Evolutionary conservation across 495 filamentous ascomycete species (phyloP), one percentile per base, ranked within the genome.

Genomic region (Collariella sp.): DNA sequence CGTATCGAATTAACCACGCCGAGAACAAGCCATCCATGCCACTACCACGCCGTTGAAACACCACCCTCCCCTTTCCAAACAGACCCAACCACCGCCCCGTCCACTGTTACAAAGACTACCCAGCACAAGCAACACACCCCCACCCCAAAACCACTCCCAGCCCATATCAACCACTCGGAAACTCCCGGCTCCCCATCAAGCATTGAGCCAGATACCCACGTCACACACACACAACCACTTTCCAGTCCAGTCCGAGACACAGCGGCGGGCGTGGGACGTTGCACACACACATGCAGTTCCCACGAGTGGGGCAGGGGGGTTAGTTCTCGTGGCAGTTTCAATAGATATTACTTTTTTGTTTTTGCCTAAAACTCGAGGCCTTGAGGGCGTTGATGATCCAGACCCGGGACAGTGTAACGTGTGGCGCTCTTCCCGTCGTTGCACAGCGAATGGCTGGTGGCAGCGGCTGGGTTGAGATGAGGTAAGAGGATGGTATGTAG

Each of bases 161-260:
- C 33, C 34, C n/a, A 33, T 26, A 33, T 26, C 46, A 49, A 10
- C 46, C 46, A 49, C 16, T 49, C 46, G 46, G 46, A 49, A 48
- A 23, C 19, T 20, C 2, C 46, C 33, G 46, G 34, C 34, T 15
- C 46, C 15, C 13, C 33, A 20, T 38, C 20, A 24, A 9, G 46
- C 46, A 49, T 49, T 49, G 46, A 19, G 20, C 46, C 18, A 13
- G 19, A 49, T 49, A 49, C 38, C n/a, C 38, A 33, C 31, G 45
- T 47, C 18, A n/a, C 45, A 47, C 18, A n/a, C 45, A 47, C 45
- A 47, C 29, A 4, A 16, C 43, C 45, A 34, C 9, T 31, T 31
- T 9, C 26, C 31, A 22, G 22, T 46, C 43, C 43, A 24, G 22
- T 46, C 43, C 43, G 43, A 46, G 24, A 46, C 43, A 46, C n/a